A percentile compares a stretch with the other conserved stretches of the same genome.
phyloP scores from a whole-genome alignment of 73 alveolate species.

The Uronychia binucleata region DNA sequence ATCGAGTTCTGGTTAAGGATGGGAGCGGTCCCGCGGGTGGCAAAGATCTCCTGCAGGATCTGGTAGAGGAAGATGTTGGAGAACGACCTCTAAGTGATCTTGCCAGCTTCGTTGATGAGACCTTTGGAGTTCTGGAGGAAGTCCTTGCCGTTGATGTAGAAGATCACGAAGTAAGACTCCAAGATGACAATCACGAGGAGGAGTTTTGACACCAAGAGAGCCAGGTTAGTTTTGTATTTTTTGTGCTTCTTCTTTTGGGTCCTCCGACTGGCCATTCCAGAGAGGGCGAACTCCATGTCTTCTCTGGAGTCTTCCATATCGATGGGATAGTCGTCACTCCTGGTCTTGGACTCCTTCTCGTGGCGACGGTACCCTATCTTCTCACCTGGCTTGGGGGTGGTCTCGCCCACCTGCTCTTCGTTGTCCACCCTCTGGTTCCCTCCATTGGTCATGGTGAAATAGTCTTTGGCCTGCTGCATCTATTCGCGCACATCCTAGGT shows the following conservation, averaged over 20 bases:
- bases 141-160: slow-evolving; percentile 11
- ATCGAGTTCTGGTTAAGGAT: slow-evolving; percentile 29
- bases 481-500: slow-evolving; percentile 33
- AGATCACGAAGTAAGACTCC: slow-evolving; percentile 46
- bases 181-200: slow-evolving; percentile 16
- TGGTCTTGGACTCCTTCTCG: neutral
- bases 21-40: slow-evolving; percentile 43
- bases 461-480: slow-evolving; percentile 35
- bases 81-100: slow-evolving; percentile 22
- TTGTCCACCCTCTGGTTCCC: slow-evolving; percentile 21
- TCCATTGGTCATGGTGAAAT: slow-evolving; percentile 27
- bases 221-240: slow-evolving; percentile 43
- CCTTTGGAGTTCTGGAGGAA: slow-evolving; percentile 14
- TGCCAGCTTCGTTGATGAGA: slow-evolving; percentile 44
- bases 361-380: no score
- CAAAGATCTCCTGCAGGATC: slow-evolving; percentile 42
- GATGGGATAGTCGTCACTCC: no score
- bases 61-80: slow-evolving; percentile 41
- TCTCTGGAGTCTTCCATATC: no score
- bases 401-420: slow-evolving; percentile 21
- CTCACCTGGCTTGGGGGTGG: slow-evolving; percentile 21
- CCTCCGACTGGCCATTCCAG: no score
- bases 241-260: slow-evolving; percentile 10
- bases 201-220: slow-evolving; percentile 24
- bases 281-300: no score